Evolutionary conservation across 129 eudicot genomes (phyloP), one percentile per base, ranked within the genome.

Genomic region (Gnaphalium uliginosum): DNA sequence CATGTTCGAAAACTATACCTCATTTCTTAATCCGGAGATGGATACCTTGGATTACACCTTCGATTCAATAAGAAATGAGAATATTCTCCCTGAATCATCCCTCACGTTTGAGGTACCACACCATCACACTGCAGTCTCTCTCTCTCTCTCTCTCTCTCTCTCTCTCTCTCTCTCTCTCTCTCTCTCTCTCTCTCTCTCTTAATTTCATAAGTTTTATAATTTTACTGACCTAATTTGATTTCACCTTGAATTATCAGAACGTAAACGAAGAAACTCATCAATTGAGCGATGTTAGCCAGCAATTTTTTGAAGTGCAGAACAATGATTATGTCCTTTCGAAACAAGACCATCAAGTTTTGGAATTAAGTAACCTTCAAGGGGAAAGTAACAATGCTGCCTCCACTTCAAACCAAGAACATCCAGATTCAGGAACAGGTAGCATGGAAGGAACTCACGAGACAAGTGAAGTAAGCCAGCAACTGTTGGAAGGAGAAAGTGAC

Each of bases 1-100:
- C 17, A 70, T 82, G 86, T 81, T 89, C 17, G 93, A 89, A 6
- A 91, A 85, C 24, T 92, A 83, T 81, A 73, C 87, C 63, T 51
- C 85, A 8, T 89, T 65, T 84, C 76, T 78, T 53, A 89, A 87
- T 81, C 83, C 96, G 6, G 75, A 74, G 5, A 76, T 72, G 67
- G 85, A 84, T 72, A 82, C 73, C 73, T 79, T 71, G 71, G 78
- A 80, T 26, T 69, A 76, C 74, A 32, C 63, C 43, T 83, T 79
- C 53, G 87, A 85, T 73, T 65, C 86, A 25, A 26, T 76, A 41
- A 88, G 56, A 26, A 83, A 56, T 33, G 87, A 81, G 64, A 79
- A 76, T 5, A 75, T 69, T 53, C 75, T 80, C 60, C 30, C 84
- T 50, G 90, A 85, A 37, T 62, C 86, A 56, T 51, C 77, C 69